Evolutionary conservation across 1,284 basidiomycete genomes (phyloP), one percentile per base, ranked within the genome.

Genomic region (Violaceomyces palustris): DNA sequence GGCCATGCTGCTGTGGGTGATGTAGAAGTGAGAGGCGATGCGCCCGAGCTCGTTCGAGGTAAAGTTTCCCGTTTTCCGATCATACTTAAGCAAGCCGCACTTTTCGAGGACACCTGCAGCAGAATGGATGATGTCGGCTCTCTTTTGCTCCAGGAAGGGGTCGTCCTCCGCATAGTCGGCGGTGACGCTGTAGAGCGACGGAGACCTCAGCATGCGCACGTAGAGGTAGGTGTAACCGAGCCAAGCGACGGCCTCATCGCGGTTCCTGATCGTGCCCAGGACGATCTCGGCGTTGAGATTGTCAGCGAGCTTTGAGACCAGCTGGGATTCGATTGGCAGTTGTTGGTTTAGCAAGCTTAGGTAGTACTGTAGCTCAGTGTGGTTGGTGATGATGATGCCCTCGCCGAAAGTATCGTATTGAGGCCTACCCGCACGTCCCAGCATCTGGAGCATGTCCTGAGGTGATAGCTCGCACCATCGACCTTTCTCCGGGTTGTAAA

Each of bases 401-500:
- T 98, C 93, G 30, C 94, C 94, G 66, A 82, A 92, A 0, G 91
- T 96, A 74, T 99, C 94, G 76, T 87, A 97, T 73, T 98, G 92
- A 9, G 94, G 94, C 45, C 94, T 84, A 74, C 94, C 94, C 6
- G 94, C 94, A 72, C 93, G 85, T 40, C 94, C 94, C 5, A 98
- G 84, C 94, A 99, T 98, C 76, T 99, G 94, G 5, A 98, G 78
- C 6, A 97, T 91, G 68, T 98, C 94, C 75, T 98, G 93, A 0
- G 88, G 86, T 0, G 91, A 94, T 10, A 98, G 77, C 74, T 98
- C 94, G 7, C 87, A 85, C 94, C 93, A 98, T 7, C 88, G 84
- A 18, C 94, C 94, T 77, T 98, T 96, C 75, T 94, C 92, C 0
- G 94, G 94, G 74, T 96, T 96, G 78, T 98, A 98, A 55, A 98